Evolutionary conservation across 805 yeast genomes (phyloP).

Genomic region (Ogataea methanolica): DNA sequence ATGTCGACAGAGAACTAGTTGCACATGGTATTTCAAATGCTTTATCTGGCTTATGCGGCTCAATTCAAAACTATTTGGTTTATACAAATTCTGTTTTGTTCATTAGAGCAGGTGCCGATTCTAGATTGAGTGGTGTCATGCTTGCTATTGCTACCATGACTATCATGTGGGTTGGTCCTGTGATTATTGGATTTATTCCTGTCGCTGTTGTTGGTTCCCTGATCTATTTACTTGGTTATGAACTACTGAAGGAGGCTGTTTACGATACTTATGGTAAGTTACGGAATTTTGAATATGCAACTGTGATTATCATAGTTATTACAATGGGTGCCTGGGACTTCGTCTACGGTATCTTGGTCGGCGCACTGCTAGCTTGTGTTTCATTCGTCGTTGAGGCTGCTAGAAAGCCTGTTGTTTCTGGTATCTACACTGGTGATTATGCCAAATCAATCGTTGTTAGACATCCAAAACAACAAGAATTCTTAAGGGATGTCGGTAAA

Average conservation of each 20-base stretch:
- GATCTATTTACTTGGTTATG: conserved; percentile 87
- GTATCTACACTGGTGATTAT: conserved; percentile 78
- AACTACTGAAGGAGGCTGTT: conserved; percentile 78
- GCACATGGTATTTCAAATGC: conserved; percentile 94
- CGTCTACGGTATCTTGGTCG: conserved; percentile 87
- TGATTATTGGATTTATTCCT: conserved; percentile 89
- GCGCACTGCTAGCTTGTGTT: conserved; percentile 85
- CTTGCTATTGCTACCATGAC: conserved; percentile 75
- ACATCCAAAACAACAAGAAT: conserved; percentile 84
- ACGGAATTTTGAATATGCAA: conserved; percentile 71
- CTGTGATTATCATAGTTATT: conserved; percentile 80
- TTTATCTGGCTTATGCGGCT: conserved; percentile 76
- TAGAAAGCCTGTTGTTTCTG: conserved; percentile 72
- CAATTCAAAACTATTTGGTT: conserved; percentile 91
- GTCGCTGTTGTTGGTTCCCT: conserved; percentile 94
- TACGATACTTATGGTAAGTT: conserved; percentile 80
- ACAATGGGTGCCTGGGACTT: conserved; percentile 96
- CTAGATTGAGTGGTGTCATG: conserved; percentile 83
- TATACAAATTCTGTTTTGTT: conserved; percentile 91
- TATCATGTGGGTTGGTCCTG: conserved; percentile 86
- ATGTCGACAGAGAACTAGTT: conserved; percentile 87
- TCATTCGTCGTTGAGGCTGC: conserved; percentile 95
- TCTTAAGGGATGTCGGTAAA: conserved; percentile 78
- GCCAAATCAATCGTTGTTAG: conserved; percentile 91
- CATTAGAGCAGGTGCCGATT: conserved; percentile 92